Conservation (phyloP, 2,329 filamentous ascomycete species). For the Ophiostoma sp. region DNA sequence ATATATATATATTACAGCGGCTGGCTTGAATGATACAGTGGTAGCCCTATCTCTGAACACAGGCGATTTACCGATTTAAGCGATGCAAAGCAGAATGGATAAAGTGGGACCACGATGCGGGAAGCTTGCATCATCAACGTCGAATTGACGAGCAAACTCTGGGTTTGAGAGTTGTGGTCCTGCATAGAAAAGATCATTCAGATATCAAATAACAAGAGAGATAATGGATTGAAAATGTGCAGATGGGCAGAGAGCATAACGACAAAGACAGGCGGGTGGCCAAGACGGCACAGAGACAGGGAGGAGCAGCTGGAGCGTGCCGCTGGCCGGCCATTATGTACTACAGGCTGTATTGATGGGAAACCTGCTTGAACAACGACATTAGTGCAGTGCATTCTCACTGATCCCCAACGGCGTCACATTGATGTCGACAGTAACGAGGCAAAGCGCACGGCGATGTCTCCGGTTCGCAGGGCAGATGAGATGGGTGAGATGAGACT, state of each 20-base stretch:
- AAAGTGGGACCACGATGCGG: not conserved
- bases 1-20: not conserved
- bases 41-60: not conserved
- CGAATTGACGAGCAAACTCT: not conserved
- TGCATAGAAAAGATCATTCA: not conserved
- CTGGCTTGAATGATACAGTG: not conserved
- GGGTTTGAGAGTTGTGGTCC: not conserved
- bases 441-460: not conserved
- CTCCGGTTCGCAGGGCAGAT: not conserved
- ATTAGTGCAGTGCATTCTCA: not conserved
- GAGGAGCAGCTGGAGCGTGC: not conserved
- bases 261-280: not conserved
- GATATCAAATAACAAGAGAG: not conserved
- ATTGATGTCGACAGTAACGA: not conserved
- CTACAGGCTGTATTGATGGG: not conserved
- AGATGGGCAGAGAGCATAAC: not conserved
- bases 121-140: not conserved
- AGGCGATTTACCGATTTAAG: not conserved
- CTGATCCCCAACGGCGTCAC: not conserved
- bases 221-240: not conserved
- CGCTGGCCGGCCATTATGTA: not conserved
- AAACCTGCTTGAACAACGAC: constrained; percentile 2
- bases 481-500: not conserved
- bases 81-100: not conserved
- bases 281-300: not conserved